These are phyloP conservation scores for Nicotiana paniculata DNA, from an alignment of 257 asterid genomes.

Conservation along the genomic window DNA sequence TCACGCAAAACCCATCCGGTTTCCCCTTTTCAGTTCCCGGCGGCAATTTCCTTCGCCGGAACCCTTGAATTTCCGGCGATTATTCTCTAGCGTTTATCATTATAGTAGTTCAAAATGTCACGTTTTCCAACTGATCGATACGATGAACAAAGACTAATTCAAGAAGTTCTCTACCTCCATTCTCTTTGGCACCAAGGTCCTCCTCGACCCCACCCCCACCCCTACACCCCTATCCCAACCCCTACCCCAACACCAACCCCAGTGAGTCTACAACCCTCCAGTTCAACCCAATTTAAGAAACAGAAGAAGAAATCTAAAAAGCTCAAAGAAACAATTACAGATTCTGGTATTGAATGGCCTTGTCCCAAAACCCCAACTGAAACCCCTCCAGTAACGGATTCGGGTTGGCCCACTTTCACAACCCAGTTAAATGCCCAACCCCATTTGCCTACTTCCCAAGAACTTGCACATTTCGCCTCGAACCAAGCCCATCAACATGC, in stretches of 20 bases:
- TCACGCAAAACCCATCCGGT: too few species aligned
- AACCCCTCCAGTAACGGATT: background rate
- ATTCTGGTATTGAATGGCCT: background rate
- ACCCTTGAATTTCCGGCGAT: too few species aligned
- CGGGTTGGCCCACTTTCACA: background rate
- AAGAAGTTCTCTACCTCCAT: background rate
- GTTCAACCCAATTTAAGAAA: conserved; percentile 1
- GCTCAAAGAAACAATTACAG: background rate
- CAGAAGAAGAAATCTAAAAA: background rate
- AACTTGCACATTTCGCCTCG: background rate
- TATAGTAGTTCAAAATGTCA: background rate
- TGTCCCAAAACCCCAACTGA: background rate
- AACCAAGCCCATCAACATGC: background rate
- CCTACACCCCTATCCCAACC: background rate
- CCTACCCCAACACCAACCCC: background rate
- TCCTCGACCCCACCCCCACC: background rate
- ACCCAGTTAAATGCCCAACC: background rate
- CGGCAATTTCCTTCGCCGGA: too few species aligned
- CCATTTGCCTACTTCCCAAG: background rate
- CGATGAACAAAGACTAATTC: background rate
- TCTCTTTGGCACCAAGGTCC: conserved; percentile 1
- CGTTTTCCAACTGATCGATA: background rate
- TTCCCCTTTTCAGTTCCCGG: too few species aligned
- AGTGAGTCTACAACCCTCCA: background rate
- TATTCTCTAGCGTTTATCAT: background rate